Base-by-base conservation (phyloP, 176 grass and related monocot genomes). In the Luzula sylvatica region DNA sequence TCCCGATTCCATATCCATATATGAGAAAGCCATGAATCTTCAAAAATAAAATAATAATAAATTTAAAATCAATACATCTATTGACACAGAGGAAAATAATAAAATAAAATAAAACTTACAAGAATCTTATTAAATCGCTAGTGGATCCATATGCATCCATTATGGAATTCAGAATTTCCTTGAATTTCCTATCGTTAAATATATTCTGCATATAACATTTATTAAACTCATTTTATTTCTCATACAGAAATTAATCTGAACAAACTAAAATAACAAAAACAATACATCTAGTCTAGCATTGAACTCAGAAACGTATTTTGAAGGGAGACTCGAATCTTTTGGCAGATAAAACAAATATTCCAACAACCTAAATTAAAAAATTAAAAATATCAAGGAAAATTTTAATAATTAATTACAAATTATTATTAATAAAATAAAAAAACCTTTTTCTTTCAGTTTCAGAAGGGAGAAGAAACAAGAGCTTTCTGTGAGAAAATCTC, bases 391-490 rank as follows among this genome's bases (percentile, higher is more conserved):
- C n/a, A 65, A 60, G 8, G 50, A 3, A 1, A 45, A 53, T 58
- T 23, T 51, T 69, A 18, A 55, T 45, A 29, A 76, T 32, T 71
- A 18, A 30, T 51, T 55, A 25, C 13, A 55, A 66, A 44, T 49
- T 13, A 3, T 23, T 11, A 41, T 13, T 65, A 58, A 59, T n/a
- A n/a, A 61, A 7, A 12, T 40, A 30, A 76, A 30, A 38, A 32
- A 8, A 86, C 90, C 76, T 82, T 48, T 69, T 54, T 68, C 74
- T 52, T 42, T 76, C 53, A 55, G 81, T 83, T 51, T 58, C 26
- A 70, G 83, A 76, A 73, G 90, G 72, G 63, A 80, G 84, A 76
- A 80, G 47, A 69, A 95, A 95, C 43, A 95, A 65, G 66, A 95
- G 83, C 46, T 80, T 88, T 61, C 74, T 84, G 17, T 83, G 80